Base-by-base conservation (phyloP, 306 rosid species). In the Oemleria cerasiformis region DNA sequence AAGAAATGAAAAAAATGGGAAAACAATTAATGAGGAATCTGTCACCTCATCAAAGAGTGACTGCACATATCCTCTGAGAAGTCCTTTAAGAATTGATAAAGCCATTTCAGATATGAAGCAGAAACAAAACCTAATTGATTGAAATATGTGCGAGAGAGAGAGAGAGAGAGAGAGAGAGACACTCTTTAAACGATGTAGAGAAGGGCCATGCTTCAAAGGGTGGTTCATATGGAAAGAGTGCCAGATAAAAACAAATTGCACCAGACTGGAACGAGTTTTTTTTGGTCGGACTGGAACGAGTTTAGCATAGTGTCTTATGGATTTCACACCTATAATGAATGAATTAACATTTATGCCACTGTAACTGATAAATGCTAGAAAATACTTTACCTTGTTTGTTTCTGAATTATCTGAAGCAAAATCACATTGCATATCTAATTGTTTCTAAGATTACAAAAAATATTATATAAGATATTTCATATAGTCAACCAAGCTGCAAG, bases 11-110 rank as follows among this genome's bases (percentile, higher is more conserved):
- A 39, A 58, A 25, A 58, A 23, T 30, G 63, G 8, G 17, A 64
- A 72, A 67, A 44, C 25, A 67, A 55, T 49, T 50, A 12, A 23
- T 43, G 40, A 19, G 41, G 25, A 62, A 51, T 61, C 63, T 55
- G 63, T 54, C 73, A 80, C 90, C 92, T 89, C 88, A 6, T 76
- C 75, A 48, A 80, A 53, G 68, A 85, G 63, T 39, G 87, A 81
- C 57, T 60, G 75, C 54, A 80, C 39, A 81, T 85, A 89, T 55
- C 60, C 82, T 48, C 73, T 83, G 67, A 81, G 87, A 68, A 87
- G 84, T 70, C 73, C 89, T 69, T 73, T 73, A 42, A 87, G 88
- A 82, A 90, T 82, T 50, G 74, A 62, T 74, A 80, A 30, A 65
- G 91, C 70, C 92, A 90, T 90, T 70, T 74, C 45, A 8, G 41